Base-by-base conservation (phyloP, 768 basidiomycete genomes). In the Boletales sp. region DNA sequence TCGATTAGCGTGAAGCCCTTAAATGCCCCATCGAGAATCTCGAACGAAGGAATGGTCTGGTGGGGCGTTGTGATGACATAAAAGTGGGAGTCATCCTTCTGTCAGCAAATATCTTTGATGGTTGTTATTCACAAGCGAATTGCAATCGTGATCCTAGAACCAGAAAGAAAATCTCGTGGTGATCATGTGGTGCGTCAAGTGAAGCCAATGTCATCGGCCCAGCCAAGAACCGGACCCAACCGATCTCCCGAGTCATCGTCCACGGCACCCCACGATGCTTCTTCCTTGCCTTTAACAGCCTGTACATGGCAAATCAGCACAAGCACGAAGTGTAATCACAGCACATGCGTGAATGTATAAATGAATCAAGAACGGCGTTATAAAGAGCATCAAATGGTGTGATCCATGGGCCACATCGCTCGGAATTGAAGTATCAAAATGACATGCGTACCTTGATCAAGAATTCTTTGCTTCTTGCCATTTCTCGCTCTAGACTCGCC, bases 381-480 rank as follows among this genome's bases (percentile, higher is more conserved):
- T 28, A 28, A 28, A 28, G 1, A 28, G 25, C 25, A 28, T 28
- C 25, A 6, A 28, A 28, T 28, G 25, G 25, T 28, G 25, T 28
- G 25, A 1, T 6, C 25, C 25, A 28, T 28, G 25, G 1, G 25
- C 25, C 25, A 28, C 25, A 28, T 28, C 25, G 25, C 7, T 28
- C 25, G 7, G 25, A 5, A 28, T 28, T 7, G 25, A 28, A 28
- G 25, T 28, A 28, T 7, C 7, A 28, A 28, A 28, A 7, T 28
- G 25, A 28, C 28, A 32, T 12, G 13, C 71, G 42, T 31, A 86
- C 87, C 80, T 91, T 93, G 31, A 59, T 72, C 58, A 92, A 62
- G 54, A 82, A 92, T 41, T 91, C 90, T 58, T 75, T 85, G 64
- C 83, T 85, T 62, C 76, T 72, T 36, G 75, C 80, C 58, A 85